phyloP scores from a whole-genome alignment of 257 asterid species.

The Nicotiana knightiana region DNA sequence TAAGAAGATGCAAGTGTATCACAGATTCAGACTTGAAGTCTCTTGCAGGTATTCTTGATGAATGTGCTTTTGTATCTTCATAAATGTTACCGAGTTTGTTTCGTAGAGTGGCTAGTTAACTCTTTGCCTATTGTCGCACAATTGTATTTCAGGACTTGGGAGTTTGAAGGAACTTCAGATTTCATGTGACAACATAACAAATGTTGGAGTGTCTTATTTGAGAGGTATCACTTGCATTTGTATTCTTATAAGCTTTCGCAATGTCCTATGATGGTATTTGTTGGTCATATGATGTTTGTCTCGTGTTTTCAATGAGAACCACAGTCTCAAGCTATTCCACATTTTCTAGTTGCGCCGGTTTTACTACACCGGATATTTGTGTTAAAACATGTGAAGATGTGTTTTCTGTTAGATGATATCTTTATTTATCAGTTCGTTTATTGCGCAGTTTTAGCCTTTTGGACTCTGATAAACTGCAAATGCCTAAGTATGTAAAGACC shows the following conservation, averaged over 20 bases:
- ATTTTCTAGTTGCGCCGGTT: not conserved
- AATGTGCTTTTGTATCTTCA: not conserved
- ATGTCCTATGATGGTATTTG: not conserved
- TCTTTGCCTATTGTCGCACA: not conserved
- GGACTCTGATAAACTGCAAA: not conserved
- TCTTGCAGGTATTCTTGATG: conserved; percentile 49
- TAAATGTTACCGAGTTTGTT: not conserved
- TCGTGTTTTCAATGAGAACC: not conserved
- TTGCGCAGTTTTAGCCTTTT: not conserved
- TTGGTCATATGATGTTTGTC: not conserved
- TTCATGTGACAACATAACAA: conserved; percentile 5
- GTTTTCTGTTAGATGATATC: not conserved
- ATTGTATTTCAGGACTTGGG: conserved; percentile 3
- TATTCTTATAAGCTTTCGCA: not conserved
- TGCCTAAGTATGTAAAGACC: not conserved
- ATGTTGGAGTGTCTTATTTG: conserved; percentile 13
- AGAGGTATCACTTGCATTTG: conserved; percentile 3
- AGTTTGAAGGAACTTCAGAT: conserved; percentile 16
- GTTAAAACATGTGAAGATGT: not conserved
- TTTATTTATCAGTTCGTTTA: not conserved
- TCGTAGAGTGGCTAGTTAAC: not conserved
- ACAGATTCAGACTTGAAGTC: conserved; percentile 80
- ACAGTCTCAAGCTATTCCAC: not conserved
- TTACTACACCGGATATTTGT: not conserved
- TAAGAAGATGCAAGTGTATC: conserved; percentile 87